A percentile compares a stretch with the other conserved stretches of the same genome.
These are phyloP conservation scores for Mycena citricolor DNA, from an alignment of 1,284 basidiomycete genomes.

Conservation along the genomic window DNA sequence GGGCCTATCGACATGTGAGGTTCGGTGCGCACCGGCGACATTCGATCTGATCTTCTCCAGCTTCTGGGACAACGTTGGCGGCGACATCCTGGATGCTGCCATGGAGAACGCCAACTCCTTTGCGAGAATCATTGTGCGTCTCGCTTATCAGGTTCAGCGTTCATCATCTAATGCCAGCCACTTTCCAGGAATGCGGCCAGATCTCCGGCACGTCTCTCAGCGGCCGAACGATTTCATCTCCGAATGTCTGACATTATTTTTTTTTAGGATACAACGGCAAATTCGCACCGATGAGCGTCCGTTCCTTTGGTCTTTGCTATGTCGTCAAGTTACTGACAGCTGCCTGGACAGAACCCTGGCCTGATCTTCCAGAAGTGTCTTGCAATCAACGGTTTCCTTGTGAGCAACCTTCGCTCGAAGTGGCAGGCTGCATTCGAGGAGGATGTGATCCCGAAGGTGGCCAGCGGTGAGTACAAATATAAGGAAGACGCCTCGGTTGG, in stretches of 20 bases:
- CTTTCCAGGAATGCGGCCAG: slow-evolving; percentile 33
- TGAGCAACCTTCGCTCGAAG: slow-evolving; percentile 39
- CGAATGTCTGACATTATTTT: neutral
- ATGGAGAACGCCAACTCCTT: slow-evolving; percentile 6
- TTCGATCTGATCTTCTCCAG: too few species aligned
- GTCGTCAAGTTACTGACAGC: neutral
- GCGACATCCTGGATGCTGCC: slow-evolving; percentile 5
- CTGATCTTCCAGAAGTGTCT: slow-evolving; percentile 13
- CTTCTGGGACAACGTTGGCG: slow-evolving; percentile 16
- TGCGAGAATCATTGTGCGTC: slow-evolving; percentile 17
- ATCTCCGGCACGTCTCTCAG: slow-evolving; percentile 35
- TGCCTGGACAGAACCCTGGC: slow-evolving; percentile 5
- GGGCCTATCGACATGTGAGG: slow-evolving; percentile 23
- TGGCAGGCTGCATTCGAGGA: slow-evolving; percentile 47
- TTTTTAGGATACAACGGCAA: slow-evolving; percentile 33
- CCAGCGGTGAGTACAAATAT: slow-evolving; percentile 60
- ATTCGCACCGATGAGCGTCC: slow-evolving; percentile 31
- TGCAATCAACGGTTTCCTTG: slow-evolving; percentile 59
- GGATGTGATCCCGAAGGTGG: slow-evolving; percentile 50
- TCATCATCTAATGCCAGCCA: slow-evolving; percentile 1
- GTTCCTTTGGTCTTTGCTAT: neutral
- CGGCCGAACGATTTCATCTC: slow-evolving; percentile 4
- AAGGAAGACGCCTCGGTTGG: slow-evolving; percentile 53
- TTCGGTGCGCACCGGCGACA: too few species aligned
- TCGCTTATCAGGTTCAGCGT: neutral